Base-by-base conservation (phyloP, 805 yeast genomes). In the Yarrowia deformans region DNA sequence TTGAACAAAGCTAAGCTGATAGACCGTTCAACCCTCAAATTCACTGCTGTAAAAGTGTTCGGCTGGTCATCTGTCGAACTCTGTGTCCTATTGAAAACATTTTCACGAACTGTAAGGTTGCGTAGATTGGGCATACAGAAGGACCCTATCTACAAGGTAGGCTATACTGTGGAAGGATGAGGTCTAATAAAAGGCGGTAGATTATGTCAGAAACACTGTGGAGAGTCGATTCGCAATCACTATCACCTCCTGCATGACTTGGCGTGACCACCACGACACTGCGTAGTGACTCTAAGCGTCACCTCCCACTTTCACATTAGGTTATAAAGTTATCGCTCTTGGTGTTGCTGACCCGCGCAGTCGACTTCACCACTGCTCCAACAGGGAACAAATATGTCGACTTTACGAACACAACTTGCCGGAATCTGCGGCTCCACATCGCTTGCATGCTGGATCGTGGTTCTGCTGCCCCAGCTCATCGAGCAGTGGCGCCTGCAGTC, bases 391-490 rank as follows among this genome's bases (percentile, higher is more conserved):
- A 7, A n/a, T 7, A 54, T 54, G 60, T 19, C 63, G 39, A 14
- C 52, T 45, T 42, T 60, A 45, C 50, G 66, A 60, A 60, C 50
- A 3, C 66, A 60, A 42, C 77, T 86, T 37, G 85, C 91, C 3
- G 90, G 90, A 1, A 79, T 88, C 2, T 83, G 87, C 76, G 94
- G 94, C 1, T 87, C 91, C 13, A 84, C 90, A 9, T 83, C 87
- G 40, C 82, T 90, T 50, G 92, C 94, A 0, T 88, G 94, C 76
- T 90, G 93, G 93, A 83, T 90, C 13, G 93, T 90, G 14, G 78
- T 90, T 49, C 82, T 90, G 70, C 79, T 90, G 72, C 95, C 96
- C 0, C 96, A 90, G 76, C 82, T 90, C 58, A 83, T 90, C 34
- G 96, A 90, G 76, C 94, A 90, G 78, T 90, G 93, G 93, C 79